These are phyloP conservation scores for Dryas alaskensis DNA, from an alignment of 306 rosid species.

Conservation along the genomic window DNA sequence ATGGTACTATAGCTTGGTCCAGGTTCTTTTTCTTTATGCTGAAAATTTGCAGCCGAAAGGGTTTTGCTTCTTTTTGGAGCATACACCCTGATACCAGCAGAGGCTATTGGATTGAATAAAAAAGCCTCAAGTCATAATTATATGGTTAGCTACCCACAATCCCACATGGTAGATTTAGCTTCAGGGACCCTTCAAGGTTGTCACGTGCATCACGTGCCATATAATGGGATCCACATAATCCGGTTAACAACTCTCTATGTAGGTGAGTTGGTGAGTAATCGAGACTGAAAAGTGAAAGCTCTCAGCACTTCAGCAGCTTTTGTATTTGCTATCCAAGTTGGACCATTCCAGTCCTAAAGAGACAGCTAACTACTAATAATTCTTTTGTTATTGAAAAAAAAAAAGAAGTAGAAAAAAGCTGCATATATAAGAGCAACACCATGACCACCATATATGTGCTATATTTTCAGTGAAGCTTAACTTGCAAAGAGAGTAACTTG, in stretches of 20 bases:
- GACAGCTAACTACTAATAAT: background rate
- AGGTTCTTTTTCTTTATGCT: background rate
- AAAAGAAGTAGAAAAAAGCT: no score
- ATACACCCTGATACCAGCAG: background rate
- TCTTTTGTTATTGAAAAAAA: no score
- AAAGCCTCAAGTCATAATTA: background rate
- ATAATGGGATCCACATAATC: conserved; percentile 27
- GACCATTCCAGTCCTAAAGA: conserved; percentile 4
- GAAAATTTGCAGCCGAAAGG: background rate
- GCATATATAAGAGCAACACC: no score
- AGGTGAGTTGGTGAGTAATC: background rate
- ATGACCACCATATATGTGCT: no score
- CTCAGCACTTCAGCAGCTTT: background rate
- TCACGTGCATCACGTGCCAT: conserved; percentile 27
- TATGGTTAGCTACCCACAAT: background rate
- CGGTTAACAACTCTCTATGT: background rate
- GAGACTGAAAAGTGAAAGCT: background rate
- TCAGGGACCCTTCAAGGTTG: background rate
- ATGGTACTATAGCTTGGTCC: background rate
- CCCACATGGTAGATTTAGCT: background rate
- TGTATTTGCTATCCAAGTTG: conserved; percentile 13
- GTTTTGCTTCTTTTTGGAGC: background rate
- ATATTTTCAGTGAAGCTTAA: background rate
- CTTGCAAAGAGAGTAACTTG: background rate
- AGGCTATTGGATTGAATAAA: background rate